These are phyloP conservation scores for Neofusicoccum sp. DNA, from an alignment of 2,329 filamentous ascomycete genomes.

Conservation along the genomic window DNA sequence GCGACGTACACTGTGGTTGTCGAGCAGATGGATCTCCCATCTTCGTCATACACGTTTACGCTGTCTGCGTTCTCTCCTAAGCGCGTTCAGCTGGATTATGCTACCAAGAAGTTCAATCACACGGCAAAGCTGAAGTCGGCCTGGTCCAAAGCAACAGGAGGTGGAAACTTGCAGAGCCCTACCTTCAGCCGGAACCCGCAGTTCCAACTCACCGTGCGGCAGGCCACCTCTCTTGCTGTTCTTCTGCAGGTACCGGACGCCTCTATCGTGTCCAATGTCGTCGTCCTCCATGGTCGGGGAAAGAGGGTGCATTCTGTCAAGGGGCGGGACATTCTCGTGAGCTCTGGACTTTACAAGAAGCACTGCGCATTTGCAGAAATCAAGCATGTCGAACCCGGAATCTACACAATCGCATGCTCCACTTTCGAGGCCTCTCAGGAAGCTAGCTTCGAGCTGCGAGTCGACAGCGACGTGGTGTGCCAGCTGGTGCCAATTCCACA, in stretches of 20 bases:
- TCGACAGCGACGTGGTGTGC: slow-evolving; percentile 64
- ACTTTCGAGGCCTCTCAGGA: slow-evolving; percentile 82
- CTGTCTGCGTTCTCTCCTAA: slow-evolving; percentile 75
- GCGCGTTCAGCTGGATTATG: slow-evolving; percentile 60
- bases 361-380: slow-evolving; percentile 71
- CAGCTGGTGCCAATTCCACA: slow-evolving; percentile 61
- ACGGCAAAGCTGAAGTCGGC: slow-evolving; percentile 59
- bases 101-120: slow-evolving; percentile 59
- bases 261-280: slow-evolving; percentile 77
- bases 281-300: slow-evolving; percentile 75
- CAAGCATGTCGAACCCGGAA: slow-evolving; percentile 61
- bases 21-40: slow-evolving; percentile 74
- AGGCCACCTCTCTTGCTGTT: slow-evolving; percentile 64
- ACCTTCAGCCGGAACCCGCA: slow-evolving; percentile 86
- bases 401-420: slow-evolving; percentile 85
- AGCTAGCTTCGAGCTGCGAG: slow-evolving; percentile 69
- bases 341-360: slow-evolving; percentile 85
- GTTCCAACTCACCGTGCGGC: slow-evolving; percentile 64
- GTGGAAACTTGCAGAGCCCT: slow-evolving; percentile 75
- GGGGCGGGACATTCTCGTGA: slow-evolving; percentile 73
- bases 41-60: slow-evolving; percentile 77
- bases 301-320: slow-evolving; percentile 68
- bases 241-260: slow-evolving; percentile 67
- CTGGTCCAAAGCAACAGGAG: slow-evolving; percentile 79
- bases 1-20: slow-evolving; percentile 64